Evolutionary conservation across 2,329 filamentous ascomycete genomes (phyloP).

Genomic region (Cladobotryum protrusum): DNA sequence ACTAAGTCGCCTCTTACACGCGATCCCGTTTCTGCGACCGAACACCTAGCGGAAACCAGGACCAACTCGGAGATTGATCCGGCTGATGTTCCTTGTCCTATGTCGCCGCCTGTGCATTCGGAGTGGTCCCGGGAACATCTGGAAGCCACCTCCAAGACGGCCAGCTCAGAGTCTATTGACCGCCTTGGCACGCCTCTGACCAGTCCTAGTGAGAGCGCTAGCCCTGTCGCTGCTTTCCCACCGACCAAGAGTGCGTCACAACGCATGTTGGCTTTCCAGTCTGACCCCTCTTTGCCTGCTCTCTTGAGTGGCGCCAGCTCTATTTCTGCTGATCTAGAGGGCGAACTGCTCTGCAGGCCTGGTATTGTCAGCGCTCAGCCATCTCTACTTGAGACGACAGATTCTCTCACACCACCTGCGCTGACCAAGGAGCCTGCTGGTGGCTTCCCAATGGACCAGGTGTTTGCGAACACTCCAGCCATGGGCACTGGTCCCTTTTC

Average conservation of each 20-base stretch:
- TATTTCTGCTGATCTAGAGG: constrained; percentile 56
- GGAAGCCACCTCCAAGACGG: constrained; percentile 37
- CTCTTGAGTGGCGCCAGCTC: constrained; percentile 59
- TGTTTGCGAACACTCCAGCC: constrained; percentile 26
- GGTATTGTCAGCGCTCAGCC: constrained; percentile 37
- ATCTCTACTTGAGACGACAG: constrained; percentile 44
- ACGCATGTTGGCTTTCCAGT: constrained; percentile 49
- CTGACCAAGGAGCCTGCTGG: constrained; percentile 40
- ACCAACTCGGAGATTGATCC: constrained; percentile 18
- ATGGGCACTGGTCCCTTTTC: constrained; percentile 28
- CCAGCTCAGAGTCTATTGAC: constrained; percentile 46
- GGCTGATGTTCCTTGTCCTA: constrained; percentile 32
- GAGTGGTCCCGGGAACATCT: constrained; percentile 17
- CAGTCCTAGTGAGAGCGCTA: constrained; percentile 47
- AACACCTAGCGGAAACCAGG: constrained; percentile 18
- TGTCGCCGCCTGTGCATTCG: constrained; percentile 22
- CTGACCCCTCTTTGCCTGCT: constrained; percentile 58
- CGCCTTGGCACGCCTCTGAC: constrained; percentile 46
- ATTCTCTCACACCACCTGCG: constrained; percentile 50
- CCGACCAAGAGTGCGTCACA: constrained; percentile 38
- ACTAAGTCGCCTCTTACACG: constrained; percentile 3
- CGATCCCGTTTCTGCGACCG: constrained; percentile 1
- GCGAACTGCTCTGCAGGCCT: constrained; percentile 49
- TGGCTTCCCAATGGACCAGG: constrained; percentile 42
- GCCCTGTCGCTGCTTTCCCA: constrained; percentile 39